Conservation (phyloP, 2,329 filamentous ascomycete genomes). For the Fusarium pilosicola region DNA sequence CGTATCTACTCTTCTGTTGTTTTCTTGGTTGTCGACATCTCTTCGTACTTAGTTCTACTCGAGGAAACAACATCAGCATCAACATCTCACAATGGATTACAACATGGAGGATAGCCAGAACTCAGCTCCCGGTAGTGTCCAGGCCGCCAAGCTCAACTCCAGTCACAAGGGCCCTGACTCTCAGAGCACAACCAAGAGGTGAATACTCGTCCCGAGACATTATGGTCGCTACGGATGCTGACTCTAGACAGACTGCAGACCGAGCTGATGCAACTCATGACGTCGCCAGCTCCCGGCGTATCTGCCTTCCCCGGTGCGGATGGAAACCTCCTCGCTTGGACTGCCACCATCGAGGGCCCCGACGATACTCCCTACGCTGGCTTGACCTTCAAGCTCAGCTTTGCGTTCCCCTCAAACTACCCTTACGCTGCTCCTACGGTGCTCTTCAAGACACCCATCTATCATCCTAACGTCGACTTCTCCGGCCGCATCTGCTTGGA, state of each 20-base stretch:
- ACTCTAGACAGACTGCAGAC: constrained; percentile 79
- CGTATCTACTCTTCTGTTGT: background rate
- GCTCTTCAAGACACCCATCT: constrained; percentile 97
- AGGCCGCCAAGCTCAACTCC: constrained; percentile 69
- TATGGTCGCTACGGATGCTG: constrained; percentile 5
- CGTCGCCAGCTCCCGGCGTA: constrained; percentile 89
- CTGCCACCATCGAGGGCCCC: constrained; percentile 91
- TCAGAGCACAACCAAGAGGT: constrained; percentile 84
- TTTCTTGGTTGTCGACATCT: constrained; percentile 18
- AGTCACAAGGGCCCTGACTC: constrained; percentile 70
- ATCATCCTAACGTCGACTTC: constrained; percentile 99
- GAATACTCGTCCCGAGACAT: constrained; percentile 37
- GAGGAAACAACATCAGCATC: constrained; percentile 5
- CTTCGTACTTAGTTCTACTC: constrained; percentile 3
- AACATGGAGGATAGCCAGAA: constrained; percentile 70
- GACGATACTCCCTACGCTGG: constrained; percentile 90
- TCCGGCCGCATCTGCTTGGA: constrained; percentile 96
- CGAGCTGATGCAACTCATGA: constrained; percentile 98
- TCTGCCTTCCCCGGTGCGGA: constrained; percentile 93
- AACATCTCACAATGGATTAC: constrained; percentile 52
- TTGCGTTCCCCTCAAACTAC: constrained; percentile 91
- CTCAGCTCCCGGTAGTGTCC: constrained; percentile 69
- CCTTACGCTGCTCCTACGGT: constrained; percentile 92
- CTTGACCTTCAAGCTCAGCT: constrained; percentile 90
- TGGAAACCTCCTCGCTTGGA: constrained; percentile 92